phyloP scores from a whole-genome alignment of 2,329 filamentous ascomycete genomes.

The Nemania sp. region DNA sequence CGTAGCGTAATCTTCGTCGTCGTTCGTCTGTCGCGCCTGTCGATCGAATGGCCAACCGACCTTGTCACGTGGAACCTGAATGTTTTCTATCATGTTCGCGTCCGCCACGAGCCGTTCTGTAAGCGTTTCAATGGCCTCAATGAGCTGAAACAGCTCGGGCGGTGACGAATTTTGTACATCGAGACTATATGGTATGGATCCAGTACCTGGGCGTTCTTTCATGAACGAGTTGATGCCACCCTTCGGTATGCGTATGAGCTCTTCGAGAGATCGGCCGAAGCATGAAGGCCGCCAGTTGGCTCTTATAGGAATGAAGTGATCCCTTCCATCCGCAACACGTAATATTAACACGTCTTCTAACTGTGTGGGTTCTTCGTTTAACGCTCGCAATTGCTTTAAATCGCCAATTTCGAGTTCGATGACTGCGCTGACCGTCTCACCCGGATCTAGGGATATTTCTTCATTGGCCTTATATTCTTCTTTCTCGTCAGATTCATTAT shows the following conservation, averaged over 20 bases:
- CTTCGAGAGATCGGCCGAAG: slow-evolving; percentile 84
- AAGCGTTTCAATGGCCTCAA: slow-evolving; percentile 71
- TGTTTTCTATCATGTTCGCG: slow-evolving; percentile 63
- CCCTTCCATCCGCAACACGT: slow-evolving; percentile 79
- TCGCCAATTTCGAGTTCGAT: slow-evolving; percentile 70
- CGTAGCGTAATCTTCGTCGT: slow-evolving; percentile 34
- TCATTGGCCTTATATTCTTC: slow-evolving; percentile 43
- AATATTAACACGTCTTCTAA: slow-evolving; percentile 90
- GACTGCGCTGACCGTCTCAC: slow-evolving; percentile 75
- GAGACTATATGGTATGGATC: slow-evolving; percentile 58
- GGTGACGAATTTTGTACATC: slow-evolving; percentile 79
- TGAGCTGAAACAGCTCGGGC: slow-evolving; percentile 86
- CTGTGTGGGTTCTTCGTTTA: slow-evolving; percentile 69
- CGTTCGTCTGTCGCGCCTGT: slow-evolving; percentile 34
- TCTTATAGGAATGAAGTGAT: slow-evolving; percentile 86
- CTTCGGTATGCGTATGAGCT: slow-evolving; percentile 80
- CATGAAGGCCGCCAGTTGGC: slow-evolving; percentile 80
- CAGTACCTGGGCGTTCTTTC: slow-evolving; percentile 38
- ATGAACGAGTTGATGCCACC: slow-evolving; percentile 71
- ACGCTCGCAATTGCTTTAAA: slow-evolving; percentile 63
- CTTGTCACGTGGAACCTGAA: slow-evolving; percentile 54
- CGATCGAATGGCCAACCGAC: slow-evolving; percentile 64
- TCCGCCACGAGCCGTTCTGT: slow-evolving; percentile 63
- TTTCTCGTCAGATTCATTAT: slow-evolving; percentile 20
- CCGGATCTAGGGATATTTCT: slow-evolving; percentile 76